A percentile compares a stretch with the other conserved stretches of the same genome.
phyloP scores from a whole-genome alignment of 495 filamentous ascomycete species.

The Tuber aestivum region DNA sequence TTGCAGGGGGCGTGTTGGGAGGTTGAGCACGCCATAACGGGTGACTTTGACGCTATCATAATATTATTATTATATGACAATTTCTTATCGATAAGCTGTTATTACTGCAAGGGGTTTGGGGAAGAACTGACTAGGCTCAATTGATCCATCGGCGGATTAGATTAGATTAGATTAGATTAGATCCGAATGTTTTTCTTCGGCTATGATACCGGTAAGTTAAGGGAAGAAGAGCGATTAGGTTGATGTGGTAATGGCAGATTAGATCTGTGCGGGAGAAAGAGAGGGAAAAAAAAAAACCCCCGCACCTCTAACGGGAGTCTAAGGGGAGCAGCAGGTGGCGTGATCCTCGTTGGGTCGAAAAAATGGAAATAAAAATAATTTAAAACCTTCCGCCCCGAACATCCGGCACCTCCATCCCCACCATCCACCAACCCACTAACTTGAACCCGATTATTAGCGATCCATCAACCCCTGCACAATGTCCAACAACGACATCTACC shows the following conservation, averaged over 20 bases:
- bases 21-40: constrained; percentile 33
- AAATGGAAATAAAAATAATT: background rate
- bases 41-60: constrained; percentile 27
- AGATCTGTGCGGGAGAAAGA: background rate
- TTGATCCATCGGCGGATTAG: constrained; percentile 14
- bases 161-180: constrained; percentile 14
- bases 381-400: constrained; percentile 1
- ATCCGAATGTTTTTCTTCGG: background rate
- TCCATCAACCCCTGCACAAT: constrained; percentile 44
- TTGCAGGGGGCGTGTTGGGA: background rate
- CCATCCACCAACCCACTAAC: background rate
- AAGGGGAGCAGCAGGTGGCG: constrained; percentile 18
- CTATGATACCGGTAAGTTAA: background rate
- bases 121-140: background rate
- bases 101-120: background rate
- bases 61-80: background rate
- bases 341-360: background rate
- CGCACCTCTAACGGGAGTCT: background rate
- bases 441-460: background rate
- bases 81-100: background rate
- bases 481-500: constrained; percentile 62
- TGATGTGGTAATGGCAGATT: background rate
- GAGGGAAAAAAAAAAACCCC: background rate
- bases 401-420: background rate
- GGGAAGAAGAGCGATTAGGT: too few species aligned